Evolutionary conservation across 768 basidiomycete genomes (phyloP), one percentile per base, ranked within the genome.

Genomic region (Galerina marginata): DNA sequence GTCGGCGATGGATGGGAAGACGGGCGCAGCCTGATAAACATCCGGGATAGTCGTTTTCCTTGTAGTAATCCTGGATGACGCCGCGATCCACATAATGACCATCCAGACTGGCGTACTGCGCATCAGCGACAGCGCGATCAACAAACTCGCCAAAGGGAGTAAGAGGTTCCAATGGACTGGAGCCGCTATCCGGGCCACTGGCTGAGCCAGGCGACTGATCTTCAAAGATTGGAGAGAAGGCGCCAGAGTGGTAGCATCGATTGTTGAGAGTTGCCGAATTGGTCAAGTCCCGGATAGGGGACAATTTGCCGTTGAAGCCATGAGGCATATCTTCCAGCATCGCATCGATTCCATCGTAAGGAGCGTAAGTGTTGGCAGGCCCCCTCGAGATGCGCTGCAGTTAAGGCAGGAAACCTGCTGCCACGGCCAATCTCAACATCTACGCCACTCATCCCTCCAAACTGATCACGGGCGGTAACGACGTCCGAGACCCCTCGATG

Each of bases 61-160:
- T 62, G 51, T 63, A 67, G 48, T 62, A 65, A 26, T 70, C 55
- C 38, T 45, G 38, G 25, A 45, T 47, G 54, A 56, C 48, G 47
- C 48, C 53, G 51, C 46, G 50, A 12, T 68, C 65, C 29, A 56
- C 65, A 43, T 60, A 62, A 39, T 55, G 63, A 52, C 47, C 47
- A 26, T 59, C 56, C 26, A 56, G 57, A 44, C 50, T 45, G 49
- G 62, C 45, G 54, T 67, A 50, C 43, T 67, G 65, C 23, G 65
- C 75, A 54, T 83, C 74, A 52, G 85, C 82, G 14, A 92, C 84
- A 14, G 81, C 90, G 53, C 86, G 86, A 77, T 92, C 91, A 39
- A 92, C 82, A 59, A 84, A 92, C 61, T 91, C 85, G 46, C 84
- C 86, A 63, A 92, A 92, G 51, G 91, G 91, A 42, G 91, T 93